phyloP scores from a whole-genome alignment of 176 grass and related monocot species.

The Otatea glauca region DNA sequence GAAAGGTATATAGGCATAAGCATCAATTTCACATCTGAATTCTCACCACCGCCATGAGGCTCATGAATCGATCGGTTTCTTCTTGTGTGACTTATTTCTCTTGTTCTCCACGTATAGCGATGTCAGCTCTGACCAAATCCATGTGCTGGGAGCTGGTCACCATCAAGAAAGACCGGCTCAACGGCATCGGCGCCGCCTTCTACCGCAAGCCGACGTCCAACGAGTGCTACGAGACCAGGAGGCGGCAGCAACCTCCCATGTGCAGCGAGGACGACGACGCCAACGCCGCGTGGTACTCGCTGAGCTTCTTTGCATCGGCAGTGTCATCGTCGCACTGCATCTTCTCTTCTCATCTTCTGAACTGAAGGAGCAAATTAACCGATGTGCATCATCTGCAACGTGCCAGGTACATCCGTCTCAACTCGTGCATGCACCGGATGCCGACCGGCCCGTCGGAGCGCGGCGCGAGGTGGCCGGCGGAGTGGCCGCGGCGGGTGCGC shows the following conservation, averaged over 20 bases:
- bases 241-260: constrained; percentile 75
- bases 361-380: not conserved
- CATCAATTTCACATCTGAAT: not conserved
- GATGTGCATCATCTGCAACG: not conserved
- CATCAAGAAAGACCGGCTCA: constrained; percentile 82
- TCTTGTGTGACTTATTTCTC: not conserved
- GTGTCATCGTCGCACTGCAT: not conserved
- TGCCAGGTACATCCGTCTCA: constrained; percentile 59
- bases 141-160: constrained; percentile 93
- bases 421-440: constrained; percentile 84
- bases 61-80: not conserved
- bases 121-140: constrained; percentile 76
- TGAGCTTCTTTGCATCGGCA: not conserved
- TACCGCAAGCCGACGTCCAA: constrained; percentile 83
- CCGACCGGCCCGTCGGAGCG: constrained; percentile 51
- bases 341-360: not conserved
- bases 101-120: constrained; percentile 42
- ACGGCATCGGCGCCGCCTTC: constrained; percentile 80
- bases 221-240: constrained; percentile 73
- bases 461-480: constrained; percentile 63
- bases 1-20: constrained; percentile 52
- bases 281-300: constrained; percentile 71
- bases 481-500: constrained; percentile 69
- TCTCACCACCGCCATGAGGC: not conserved
- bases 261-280: constrained; percentile 84